Evolutionary conservation across 2,329 filamentous ascomycete genomes (phyloP), one percentile per base, ranked within the genome.

Genomic region (Tolypocladium paradoxum): DNA sequence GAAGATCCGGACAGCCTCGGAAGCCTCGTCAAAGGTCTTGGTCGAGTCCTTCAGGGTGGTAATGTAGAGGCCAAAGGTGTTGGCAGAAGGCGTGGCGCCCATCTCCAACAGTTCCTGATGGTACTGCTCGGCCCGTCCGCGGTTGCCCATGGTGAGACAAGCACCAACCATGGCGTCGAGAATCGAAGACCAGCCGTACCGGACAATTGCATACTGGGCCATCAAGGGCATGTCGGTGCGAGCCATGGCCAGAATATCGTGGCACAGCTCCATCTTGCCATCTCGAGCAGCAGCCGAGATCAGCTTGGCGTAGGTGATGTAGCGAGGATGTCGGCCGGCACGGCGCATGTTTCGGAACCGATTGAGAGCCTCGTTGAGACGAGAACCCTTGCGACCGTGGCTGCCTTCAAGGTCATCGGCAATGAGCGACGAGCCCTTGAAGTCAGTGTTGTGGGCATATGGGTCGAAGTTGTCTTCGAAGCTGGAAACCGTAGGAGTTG

Each of bases 61-160:
- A 72, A 99, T 99, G 78, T 97, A 99, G 20, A 99, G 81, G 55
- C 93, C 93, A 62, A 95, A 99, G 0, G 93, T 99, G 76, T 99
- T 99, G 45, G 93, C 93, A 2, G 92, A 95, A 18, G 93, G 93
- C 11, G 91, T 86, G 55, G 88, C 84, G 48, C 92, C 92, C 76
- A 97, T 93, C 56, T 90, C 85, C 49, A 95, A 77, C 60, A 99
- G 78, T 68, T 99, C 90, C 69, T 93, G 86, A 67, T 97, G 93
- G 70, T 87, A 96, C 62, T 90, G 84, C 67, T 87, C 85, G 56
- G 93, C 93, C 55, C 89, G 75, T 54, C 81, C 79, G 53, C 92
- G 88, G 66, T 92, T 86, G 57, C 90, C 89, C 48, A 89, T 78
- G 43, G 83, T 90, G 53, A 99, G 79, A 64, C 88, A 96, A 45